Percentiles rank a stretch among this genome's conserved stretches.
Conservation (phyloP, 345 rosid species). For the Hibiscus tridactylites region DNA sequence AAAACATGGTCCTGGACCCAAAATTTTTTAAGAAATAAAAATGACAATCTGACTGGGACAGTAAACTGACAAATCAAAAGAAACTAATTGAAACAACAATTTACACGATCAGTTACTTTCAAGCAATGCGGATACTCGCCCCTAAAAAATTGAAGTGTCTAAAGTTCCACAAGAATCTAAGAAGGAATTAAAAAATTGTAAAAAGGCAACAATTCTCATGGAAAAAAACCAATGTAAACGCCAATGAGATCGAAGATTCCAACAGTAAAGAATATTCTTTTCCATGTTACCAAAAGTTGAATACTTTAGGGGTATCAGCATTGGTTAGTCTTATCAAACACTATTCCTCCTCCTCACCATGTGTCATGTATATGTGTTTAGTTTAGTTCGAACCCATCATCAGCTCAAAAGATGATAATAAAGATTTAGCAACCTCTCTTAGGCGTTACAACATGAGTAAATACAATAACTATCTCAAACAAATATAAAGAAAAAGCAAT, state of each 20-base stretch:
- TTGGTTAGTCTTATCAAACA: constrained; percentile 6
- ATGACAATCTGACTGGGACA: neutral
- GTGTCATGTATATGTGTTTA: neutral
- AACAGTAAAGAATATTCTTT: constrained; percentile 1
- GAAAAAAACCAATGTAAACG: neutral
- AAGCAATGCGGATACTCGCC: neutral
- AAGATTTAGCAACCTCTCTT: neutral
- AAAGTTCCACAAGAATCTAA: neutral
- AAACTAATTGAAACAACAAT: neutral
- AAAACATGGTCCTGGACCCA: neutral
- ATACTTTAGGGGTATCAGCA: neutral
- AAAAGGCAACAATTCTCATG: neutral
- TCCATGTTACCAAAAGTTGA: constrained; percentile 4
- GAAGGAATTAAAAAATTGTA: neutral
- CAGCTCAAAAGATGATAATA: neutral
- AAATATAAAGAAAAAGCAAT: neutral
- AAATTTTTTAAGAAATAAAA: neutral
- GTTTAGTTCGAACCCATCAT: neutral
- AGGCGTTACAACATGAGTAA: neutral
- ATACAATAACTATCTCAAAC: neutral
- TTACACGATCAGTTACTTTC: neutral
- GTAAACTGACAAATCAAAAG: neutral
- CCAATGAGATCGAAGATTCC: neutral
- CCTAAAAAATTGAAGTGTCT: neutral
- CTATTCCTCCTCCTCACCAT: neutral